phyloP scores from a whole-genome alignment of 2,329 filamentous ascomycete genomes.

The Ascochyta koolunga region DNA sequence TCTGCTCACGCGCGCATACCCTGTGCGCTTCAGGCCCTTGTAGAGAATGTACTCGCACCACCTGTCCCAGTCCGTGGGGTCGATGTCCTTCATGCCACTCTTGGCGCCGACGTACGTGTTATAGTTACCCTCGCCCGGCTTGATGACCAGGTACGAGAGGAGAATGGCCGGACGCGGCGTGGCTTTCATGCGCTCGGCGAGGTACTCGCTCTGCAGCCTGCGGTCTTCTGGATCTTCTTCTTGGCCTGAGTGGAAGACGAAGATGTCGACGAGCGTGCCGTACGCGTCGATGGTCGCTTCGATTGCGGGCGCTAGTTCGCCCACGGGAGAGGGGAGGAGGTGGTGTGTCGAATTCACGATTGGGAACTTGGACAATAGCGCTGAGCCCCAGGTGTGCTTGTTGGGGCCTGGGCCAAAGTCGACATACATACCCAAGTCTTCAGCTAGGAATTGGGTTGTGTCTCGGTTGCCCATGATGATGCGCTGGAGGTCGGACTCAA shows the following conservation, averaged over 20 bases:
- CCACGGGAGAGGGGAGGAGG: slow-evolving; percentile 88
- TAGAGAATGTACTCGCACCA: slow-evolving; percentile 99
- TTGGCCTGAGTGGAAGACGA: slow-evolving; percentile 98
- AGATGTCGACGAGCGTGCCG: slow-evolving; percentile 86
- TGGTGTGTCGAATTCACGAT: slow-evolving; percentile 98
- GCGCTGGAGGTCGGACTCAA: slow-evolving; percentile 91
- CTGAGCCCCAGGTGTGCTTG: slow-evolving; percentile 97
- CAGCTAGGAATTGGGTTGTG: slow-evolving; percentile 90
- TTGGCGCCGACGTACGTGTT: slow-evolving; percentile 87
- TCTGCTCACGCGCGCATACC: slow-evolving; percentile 87
- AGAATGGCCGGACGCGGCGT: slow-evolving; percentile 81
- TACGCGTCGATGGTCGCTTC: slow-evolving; percentile 96
- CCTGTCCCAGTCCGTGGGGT: slow-evolving; percentile 89
- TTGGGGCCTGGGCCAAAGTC: slow-evolving; percentile 97
- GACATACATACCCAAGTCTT: slow-evolving; percentile 98
- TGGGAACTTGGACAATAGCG: slow-evolving; percentile 93
- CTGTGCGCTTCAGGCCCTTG: slow-evolving; percentile 82
- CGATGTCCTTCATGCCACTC: slow-evolving; percentile 95
- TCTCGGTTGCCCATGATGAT: slow-evolving; percentile 99
- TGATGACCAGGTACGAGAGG: slow-evolving; percentile 90
- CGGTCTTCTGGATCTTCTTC: slow-evolving; percentile 95
- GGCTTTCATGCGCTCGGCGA: slow-evolving; percentile 85
- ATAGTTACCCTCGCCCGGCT: slow-evolving; percentile 91
- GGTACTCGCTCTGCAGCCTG: slow-evolving; percentile 82
- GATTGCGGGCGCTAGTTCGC: slow-evolving; percentile 93